Base-by-base conservation (phyloP, 805 yeast genomes). In the Starmerella geochares region DNA sequence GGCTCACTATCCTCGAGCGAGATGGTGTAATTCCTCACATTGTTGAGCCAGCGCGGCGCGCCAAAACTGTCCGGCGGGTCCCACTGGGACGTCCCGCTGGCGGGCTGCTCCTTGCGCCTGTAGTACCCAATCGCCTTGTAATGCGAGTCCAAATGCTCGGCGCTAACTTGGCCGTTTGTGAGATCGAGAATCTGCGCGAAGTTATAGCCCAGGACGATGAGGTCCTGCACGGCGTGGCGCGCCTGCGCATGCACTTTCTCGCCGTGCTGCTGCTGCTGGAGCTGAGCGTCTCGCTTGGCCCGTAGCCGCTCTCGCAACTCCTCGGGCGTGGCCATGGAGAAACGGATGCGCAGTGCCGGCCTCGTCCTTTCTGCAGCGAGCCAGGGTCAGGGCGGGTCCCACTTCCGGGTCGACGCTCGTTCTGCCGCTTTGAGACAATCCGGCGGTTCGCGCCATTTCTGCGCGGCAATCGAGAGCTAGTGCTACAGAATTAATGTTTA, bases 161-260 rank as follows among this genome's bases (percentile, higher is more conserved):
- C 28, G 17, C 44, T 10, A 7, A 49, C 54, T 24, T 29, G 27
- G 4, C 44, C 25, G 16, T 24, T 21, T 19, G 56, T 28, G 19
- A 39, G 17, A 25, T 45, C 40, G 13, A 47, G 42, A n/a, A 63
- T 63, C 24, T 62, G 62, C n/a, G 53, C 50, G 47, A 60, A 59
- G 19, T 49, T 36, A 31, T 58, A 53, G 8, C 66, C 67, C 16
- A 63, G 56, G 5, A 54, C 49, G 17, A 53, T 41, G 28, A 64
- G 50, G 20, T 55, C 55, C 14, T 32, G 29, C 16, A 58, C 44
- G 7, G 65, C 64, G 11, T 39, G 37, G 17, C 33, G 40, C 6
- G 61, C 55, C 14, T 47, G 41, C n/a, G 38, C 47, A 11, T 44
- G 44, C 13, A 27, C 24, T 20, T 40, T 44, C 3, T 43, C 49